A percentile compares a stretch with the other conserved stretches of the same genome.
Conservation (phyloP, 2,329 filamentous ascomycete species). For the Sporothrix globosa region DNA sequence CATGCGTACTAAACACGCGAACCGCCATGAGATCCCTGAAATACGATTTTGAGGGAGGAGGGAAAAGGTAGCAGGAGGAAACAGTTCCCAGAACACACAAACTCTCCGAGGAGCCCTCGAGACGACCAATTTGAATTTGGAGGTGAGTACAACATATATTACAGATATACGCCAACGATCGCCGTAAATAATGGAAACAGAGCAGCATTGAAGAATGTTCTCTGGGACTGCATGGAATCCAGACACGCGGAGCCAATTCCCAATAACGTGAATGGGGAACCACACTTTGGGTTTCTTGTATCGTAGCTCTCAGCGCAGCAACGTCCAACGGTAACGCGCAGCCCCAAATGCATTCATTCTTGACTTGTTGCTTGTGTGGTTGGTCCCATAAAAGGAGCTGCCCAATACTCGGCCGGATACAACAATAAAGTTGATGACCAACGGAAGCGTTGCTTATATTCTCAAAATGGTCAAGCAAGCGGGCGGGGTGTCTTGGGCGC, state of each 20-base stretch:
- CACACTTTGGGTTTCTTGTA: background rate
- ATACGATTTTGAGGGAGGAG: background rate
- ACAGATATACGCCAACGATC: too few relatives aligned
- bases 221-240: background rate
- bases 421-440: conserved; percentile 25
- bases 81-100: background rate
- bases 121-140: too few relatives aligned
- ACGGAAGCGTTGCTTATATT: background rate
- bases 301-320: too few relatives aligned
- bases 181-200: too few relatives aligned
- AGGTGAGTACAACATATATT: too few relatives aligned
- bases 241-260: background rate
- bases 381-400: conserved; percentile 5
- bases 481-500: background rate
- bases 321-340: background rate
- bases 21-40: background rate
- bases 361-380: conserved; percentile 20
- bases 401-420: background rate
- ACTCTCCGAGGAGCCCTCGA: background rate
- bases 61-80: background rate
- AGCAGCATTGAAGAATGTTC: too few relatives aligned
- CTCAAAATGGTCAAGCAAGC: conserved; percentile 1
- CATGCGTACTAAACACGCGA: background rate
- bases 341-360: background rate
- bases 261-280: background rate